These are phyloP conservation scores for Salix caprea DNA, from an alignment of 345 rosid species.

Conservation along the genomic window DNA sequence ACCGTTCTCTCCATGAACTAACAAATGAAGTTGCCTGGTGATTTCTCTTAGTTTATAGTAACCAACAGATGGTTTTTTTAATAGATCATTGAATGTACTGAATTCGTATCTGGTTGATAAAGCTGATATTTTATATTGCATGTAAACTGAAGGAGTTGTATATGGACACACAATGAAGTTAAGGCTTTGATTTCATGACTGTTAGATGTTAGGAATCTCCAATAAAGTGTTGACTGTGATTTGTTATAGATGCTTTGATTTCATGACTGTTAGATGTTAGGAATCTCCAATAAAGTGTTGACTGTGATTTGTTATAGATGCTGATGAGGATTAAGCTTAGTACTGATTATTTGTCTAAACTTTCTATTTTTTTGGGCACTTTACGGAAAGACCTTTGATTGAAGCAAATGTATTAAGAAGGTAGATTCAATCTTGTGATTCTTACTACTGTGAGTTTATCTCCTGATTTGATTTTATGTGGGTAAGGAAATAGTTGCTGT, in stretches of 20 bases:
- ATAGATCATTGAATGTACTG: not conserved
- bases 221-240: not conserved
- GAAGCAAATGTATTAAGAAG: not conserved
- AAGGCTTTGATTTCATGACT: not conserved
- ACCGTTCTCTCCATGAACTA: not conserved
- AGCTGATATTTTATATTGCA: not conserved
- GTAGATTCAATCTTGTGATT: not conserved
- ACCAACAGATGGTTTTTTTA: not conserved
- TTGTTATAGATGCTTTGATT: not conserved
- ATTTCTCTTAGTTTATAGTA: not conserved
- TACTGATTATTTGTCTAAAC: not conserved
- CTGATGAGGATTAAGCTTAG: not conserved
- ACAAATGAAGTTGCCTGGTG: not conserved
- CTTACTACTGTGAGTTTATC: not conserved
- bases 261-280: not conserved
- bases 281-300: not conserved
- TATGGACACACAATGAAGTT: not conserved
- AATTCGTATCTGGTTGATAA: not conserved
- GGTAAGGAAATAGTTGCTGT: not conserved
- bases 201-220: not conserved
- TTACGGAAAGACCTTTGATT: not conserved
- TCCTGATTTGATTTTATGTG: not conserved
- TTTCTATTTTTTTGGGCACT: not conserved
- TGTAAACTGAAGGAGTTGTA: not conserved
- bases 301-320: not conserved